Base-by-base conservation (phyloP, 2,329 filamentous ascomycete species). In the Beauveria pseudobassiana region DNA sequence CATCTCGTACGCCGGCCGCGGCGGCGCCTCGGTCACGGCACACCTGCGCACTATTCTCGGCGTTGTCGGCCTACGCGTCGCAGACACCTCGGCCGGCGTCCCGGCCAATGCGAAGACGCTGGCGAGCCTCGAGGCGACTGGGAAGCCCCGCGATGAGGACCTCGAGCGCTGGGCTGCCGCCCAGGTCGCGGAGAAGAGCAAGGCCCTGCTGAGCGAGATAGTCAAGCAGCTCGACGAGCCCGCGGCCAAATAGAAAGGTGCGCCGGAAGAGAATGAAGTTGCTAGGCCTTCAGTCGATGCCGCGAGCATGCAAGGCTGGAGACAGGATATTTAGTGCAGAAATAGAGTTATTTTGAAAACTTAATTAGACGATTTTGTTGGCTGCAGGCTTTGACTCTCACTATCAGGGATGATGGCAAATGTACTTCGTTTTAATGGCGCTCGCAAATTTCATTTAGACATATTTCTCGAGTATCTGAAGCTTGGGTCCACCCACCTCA, bases 1-100 rank as follows among this genome's bases (percentile, higher is more conserved):
- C 62, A 75, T 86, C 34, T 80, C 75, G 63, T 85, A 85, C 70
- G 82, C 83, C 7, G 76, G 76, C 0, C 64, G 69, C 16, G 77
- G 78, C 48, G 78, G 77, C 38, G 56, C 55, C 40, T 52, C 52
- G 3, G 49, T 46, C 43, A 26, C 55, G 14, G 56, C 8, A 5
- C 61, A 63, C 43, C 45, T 63, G 26, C 55, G 56, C 49, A 24
- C 48, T 38, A 38, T 59, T 22, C 49, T 59, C 30, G 40, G 38
- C 48, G 43, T 54, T 14, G 28, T 63, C 40, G 50, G 61, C 42
- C 28, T 63, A 9, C 54, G 40, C 22, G 49, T 51, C 9, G 56
- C 18, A 10, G 28, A 42, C 3, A 59, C 56, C 16, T 3, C 20
- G 10, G 55, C 30, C 30, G 56, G 24, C 24, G 34, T 61, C 10